phyloP scores from a whole-genome alignment of 805 yeast species.

The Candida takata region DNA sequence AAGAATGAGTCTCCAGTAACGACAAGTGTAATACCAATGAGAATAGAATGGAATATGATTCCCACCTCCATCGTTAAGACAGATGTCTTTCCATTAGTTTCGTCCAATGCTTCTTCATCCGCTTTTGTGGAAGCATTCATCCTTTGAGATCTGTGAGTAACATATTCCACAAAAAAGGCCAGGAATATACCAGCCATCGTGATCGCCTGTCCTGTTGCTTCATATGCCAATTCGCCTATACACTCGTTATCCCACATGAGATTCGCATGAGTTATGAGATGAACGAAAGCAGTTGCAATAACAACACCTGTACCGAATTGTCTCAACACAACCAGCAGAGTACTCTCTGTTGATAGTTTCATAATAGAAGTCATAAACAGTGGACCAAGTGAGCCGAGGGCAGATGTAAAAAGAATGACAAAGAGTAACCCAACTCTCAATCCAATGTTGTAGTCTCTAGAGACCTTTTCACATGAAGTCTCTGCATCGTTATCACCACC shows the following conservation, averaged over 20 bases:
- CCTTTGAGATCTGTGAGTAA: constrained; percentile 12
- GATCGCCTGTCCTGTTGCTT: constrained; percentile 14
- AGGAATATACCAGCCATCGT: constrained; percentile 17
- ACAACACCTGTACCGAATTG: constrained; percentile 20
- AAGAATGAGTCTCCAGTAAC: constrained; percentile 66
- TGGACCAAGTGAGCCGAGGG: constrained; percentile 14
- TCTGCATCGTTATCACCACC: constrained; percentile 11
- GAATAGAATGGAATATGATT: constrained; percentile 70
- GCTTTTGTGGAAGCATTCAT: background rate
- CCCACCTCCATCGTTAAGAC: constrained; percentile 65
- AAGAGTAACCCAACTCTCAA: constrained; percentile 16
- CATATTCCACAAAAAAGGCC: constrained; percentile 13
- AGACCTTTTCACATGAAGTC: constrained; percentile 10
- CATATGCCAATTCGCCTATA: constrained; percentile 12
- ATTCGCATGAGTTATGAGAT: constrained; percentile 15
- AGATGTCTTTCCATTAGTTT: constrained; percentile 15
- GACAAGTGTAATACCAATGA: constrained; percentile 70
- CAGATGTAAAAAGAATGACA: constrained; percentile 11
- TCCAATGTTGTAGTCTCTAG: constrained; percentile 13
- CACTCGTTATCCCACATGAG: constrained; percentile 16
- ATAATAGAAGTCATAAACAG: constrained; percentile 7
- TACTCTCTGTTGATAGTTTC: constrained; percentile 5
- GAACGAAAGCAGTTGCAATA: constrained; percentile 18
- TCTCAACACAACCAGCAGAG: constrained; percentile 10
- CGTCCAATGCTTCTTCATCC: background rate